Percentiles rank a stretch among this genome's conserved stretches.
These are phyloP conservation scores for Xylariomycetidae sp. DNA, from an alignment of 2,329 filamentous ascomycete genomes.

Conservation along the genomic window DNA sequence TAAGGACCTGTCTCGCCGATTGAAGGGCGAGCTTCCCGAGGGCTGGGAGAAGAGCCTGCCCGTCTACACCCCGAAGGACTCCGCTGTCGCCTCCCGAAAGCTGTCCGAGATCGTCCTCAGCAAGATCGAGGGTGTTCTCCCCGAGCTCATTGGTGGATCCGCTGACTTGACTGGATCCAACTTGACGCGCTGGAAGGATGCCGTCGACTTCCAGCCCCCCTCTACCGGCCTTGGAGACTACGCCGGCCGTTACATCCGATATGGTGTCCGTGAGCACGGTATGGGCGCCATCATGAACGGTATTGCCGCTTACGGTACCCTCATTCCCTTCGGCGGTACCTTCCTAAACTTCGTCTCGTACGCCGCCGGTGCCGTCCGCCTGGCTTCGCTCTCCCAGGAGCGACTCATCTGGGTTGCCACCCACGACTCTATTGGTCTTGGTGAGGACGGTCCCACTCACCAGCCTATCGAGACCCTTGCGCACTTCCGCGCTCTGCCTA, in stretches of 20 bases:
- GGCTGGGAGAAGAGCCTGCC: conserved; percentile 95
- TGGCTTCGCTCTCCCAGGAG: conserved; percentile 85
- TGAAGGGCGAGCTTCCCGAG: conserved; percentile 78
- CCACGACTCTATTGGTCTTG: conserved; percentile 98
- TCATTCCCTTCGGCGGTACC: conserved; percentile 90
- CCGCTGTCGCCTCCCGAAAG: conserved; percentile 88
- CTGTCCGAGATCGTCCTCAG: conserved; percentile 89
- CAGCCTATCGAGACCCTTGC: conserved; percentile 98
- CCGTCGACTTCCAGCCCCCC: conserved; percentile 94
- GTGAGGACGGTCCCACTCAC: conserved; percentile 97
- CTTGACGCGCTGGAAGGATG: conserved; percentile 96
- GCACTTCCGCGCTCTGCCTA: conserved; percentile 97
- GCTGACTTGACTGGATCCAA: conserved; percentile 98
- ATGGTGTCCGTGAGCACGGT: conserved; percentile 85
- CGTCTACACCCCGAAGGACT: conserved; percentile 78
- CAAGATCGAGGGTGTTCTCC: conserved; percentile 76
- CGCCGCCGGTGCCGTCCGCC: conserved; percentile 87
- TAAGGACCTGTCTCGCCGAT: conserved; percentile 74
- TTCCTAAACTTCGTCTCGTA: conserved; percentile 99
- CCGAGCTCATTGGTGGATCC: conserved; percentile 91
- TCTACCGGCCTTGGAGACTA: conserved; percentile 81
- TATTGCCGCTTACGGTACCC: conserved; percentile 87
- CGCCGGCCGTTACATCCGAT: conserved; percentile 84
- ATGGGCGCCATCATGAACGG: conserved; percentile 96
- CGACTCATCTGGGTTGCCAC: conserved; percentile 94